These are phyloP conservation scores for Calonectria henricotiae DNA, from an alignment of 2,329 filamentous ascomycete species.

Conservation along the genomic window DNA sequence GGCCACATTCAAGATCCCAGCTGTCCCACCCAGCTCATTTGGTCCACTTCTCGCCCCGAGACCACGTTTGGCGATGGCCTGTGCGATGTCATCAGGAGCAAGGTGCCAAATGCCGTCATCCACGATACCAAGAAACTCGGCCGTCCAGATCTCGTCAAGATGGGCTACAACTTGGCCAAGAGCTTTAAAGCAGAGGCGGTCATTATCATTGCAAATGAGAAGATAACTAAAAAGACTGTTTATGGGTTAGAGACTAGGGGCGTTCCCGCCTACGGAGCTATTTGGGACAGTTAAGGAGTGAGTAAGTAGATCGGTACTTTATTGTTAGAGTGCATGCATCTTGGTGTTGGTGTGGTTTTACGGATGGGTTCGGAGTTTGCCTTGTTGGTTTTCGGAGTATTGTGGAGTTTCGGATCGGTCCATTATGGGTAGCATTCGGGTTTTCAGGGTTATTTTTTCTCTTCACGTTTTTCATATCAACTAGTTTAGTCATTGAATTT, in stretches of 20 bases:
- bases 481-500: conserved; percentile 19
- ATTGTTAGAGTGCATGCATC: not conserved
- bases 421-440: conserved; percentile 1
- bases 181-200: conserved; percentile 78
- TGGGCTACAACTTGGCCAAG: conserved; percentile 70
- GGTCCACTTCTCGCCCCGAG: conserved; percentile 76
- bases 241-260: conserved; percentile 78
- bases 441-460: not conserved
- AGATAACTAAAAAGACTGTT: conserved; percentile 78
- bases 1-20: conserved; percentile 70
- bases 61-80: conserved; percentile 75
- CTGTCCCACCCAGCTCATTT: conserved; percentile 74
- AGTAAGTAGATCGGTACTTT: conserved; percentile 13
- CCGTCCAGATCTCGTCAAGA: conserved; percentile 70
- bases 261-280: conserved; percentile 79
- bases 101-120: conserved; percentile 76
- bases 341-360: not conserved
- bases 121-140: conserved; percentile 76
- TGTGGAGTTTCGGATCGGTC: conserved; percentile 17
- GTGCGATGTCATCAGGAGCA: conserved; percentile 68
- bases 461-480: not conserved
- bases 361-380: conserved; percentile 10
- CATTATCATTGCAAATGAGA: conserved; percentile 81
- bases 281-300: conserved; percentile 72
- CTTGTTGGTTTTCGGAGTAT: conserved; percentile 9